Conservation (phyloP, 2,329 filamentous ascomycete genomes). For the Sporothrix brunneoviolacea region DNA sequence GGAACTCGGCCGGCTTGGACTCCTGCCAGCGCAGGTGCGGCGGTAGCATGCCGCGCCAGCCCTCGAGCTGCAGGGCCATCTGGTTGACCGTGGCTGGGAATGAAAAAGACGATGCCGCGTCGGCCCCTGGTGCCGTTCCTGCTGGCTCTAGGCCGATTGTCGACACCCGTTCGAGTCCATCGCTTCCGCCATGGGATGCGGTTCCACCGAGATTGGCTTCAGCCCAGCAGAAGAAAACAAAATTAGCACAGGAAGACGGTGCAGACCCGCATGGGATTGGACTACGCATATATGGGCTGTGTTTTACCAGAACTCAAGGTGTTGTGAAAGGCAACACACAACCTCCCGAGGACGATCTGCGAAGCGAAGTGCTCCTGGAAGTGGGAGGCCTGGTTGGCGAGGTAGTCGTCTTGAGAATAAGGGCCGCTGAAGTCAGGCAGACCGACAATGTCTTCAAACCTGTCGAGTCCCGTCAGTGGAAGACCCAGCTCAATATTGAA, state of each 20-base stretch:
- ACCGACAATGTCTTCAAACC: conserved; percentile 45
- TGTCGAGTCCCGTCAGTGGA: conserved; percentile 47
- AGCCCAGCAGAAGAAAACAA: too few relatives aligned
- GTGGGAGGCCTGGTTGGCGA: conserved; percentile 43
- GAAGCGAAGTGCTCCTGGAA: conserved; percentile 55
- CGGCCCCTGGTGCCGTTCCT: too few relatives aligned
- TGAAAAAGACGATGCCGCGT: too few relatives aligned
- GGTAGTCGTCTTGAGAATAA: conserved; percentile 40
- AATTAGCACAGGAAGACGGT: too few relatives aligned
- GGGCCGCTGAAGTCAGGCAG: conserved; percentile 46
- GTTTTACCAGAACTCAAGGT: too few relatives aligned
- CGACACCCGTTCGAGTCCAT: too few relatives aligned
- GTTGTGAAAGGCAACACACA: conserved; percentile 47
- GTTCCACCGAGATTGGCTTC: too few relatives aligned
- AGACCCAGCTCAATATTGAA: conserved; percentile 53
- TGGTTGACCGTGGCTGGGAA: conserved; percentile 39
- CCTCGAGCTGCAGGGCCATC: conserved; percentile 46
- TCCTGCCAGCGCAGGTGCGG: conserved; percentile 51
- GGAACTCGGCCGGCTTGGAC: conserved; percentile 38
- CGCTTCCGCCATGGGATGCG: too few relatives aligned
- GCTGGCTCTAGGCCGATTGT: too few relatives aligned
- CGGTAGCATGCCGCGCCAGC: conserved; percentile 53
- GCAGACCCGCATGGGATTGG: background rate
- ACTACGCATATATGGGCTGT: too few relatives aligned
- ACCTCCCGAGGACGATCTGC: conserved; percentile 49